A percentile compares a stretch with the other conserved stretches of the same genome.
Evolutionary conservation across 2,329 filamentous ascomycete species (phyloP).

Genomic region (Scytalidium sp.): DNA sequence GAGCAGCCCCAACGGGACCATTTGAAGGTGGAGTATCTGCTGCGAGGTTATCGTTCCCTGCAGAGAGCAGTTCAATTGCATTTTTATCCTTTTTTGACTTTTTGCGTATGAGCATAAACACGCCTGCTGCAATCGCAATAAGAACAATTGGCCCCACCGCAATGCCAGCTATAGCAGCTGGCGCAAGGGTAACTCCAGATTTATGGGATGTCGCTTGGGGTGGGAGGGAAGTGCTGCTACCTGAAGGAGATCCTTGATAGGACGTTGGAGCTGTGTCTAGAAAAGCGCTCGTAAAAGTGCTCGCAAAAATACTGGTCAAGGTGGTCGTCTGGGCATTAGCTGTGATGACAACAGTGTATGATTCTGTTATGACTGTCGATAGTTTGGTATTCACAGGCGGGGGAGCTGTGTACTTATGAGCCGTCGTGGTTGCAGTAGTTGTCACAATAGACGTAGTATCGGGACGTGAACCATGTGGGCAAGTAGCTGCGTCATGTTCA

Average conservation of each 20-base stretch:
- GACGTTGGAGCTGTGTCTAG: background rate
- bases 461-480: conserved; percentile 4
- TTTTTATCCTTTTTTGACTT: conserved; percentile 8
- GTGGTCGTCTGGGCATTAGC: conserved; percentile 10
- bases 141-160: conserved; percentile 6
- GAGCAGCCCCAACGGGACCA: conserved; percentile 15
- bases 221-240: background rate
- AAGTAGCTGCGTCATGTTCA: conserved; percentile 7
- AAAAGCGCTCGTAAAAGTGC: conserved; percentile 12
- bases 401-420: conserved; percentile 12
- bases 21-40: conserved; percentile 10
- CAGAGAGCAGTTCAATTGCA: conserved; percentile 7
- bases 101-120: conserved; percentile 10
- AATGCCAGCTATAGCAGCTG: conserved; percentile 9
- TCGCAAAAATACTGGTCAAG: conserved; percentile 10
- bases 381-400: conserved; percentile 8
- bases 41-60: background rate
- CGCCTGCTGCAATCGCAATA: conserved; percentile 3
- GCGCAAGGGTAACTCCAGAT: conserved; percentile 4
- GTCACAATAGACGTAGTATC: conserved; percentile 6
- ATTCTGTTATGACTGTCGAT: conserved; percentile 10
- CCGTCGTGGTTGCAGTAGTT: conserved; percentile 6
- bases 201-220: background rate
- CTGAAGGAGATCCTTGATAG: background rate
- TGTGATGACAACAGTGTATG: conserved; percentile 10